phyloP scores from a whole-genome alignment of 73 alveolate species.

The Symbiodinium natans region DNA sequence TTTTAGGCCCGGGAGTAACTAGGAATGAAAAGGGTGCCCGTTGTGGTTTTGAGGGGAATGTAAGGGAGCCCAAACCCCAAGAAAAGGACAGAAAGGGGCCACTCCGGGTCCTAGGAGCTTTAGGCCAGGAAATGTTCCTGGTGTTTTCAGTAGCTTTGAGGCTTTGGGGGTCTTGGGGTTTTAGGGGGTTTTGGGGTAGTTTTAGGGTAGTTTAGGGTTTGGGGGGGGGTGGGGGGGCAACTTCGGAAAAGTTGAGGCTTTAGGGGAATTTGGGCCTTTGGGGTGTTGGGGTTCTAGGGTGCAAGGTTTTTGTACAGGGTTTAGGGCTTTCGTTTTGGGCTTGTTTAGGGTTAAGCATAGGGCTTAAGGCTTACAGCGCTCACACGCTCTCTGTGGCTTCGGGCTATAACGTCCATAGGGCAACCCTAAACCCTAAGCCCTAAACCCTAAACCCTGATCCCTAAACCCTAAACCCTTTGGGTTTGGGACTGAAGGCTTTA shows the following conservation, averaged over 20 bases:
- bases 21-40: neutral
- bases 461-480: neutral
- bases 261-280: neutral
- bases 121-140: no score
- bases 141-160: no score
- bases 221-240: neutral
- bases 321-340: neutral
- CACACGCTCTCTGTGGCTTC: no score
- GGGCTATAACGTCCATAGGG: no score
- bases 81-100: neutral
- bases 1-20: neutral
- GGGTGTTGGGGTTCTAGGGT: no score
- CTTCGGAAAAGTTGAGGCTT: neutral
- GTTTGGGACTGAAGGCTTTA: no score
- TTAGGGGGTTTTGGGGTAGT: no score
- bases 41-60: no score
- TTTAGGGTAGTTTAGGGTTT: neutral
- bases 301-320: neutral
- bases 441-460: neutral
- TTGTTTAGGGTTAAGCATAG: no score
- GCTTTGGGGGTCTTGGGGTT: no score
- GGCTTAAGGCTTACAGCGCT: neutral
- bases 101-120: neutral
- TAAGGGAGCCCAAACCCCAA: no score
- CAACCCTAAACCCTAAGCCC: neutral